These are phyloP conservation scores for Ophiostoma ulmi DNA, from an alignment of 2,329 filamentous ascomycete species.

Conservation along the genomic window DNA sequence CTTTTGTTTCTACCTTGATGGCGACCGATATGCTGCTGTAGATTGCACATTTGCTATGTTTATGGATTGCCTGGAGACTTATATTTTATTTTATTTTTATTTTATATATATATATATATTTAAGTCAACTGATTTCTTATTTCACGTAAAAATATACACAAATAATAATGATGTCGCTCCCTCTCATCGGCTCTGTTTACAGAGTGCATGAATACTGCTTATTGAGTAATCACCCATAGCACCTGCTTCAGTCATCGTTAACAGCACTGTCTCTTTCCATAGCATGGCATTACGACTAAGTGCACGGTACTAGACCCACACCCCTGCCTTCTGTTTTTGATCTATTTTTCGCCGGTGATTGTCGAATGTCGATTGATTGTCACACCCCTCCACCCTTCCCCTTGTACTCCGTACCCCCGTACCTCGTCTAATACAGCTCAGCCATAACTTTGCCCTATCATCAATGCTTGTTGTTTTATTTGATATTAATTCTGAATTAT, in stretches of 20 bases:
- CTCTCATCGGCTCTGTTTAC: no score
- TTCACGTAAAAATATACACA: no score
- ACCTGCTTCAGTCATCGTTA: not conserved
- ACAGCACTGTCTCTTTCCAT: not conserved
- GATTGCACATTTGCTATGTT: not conserved
- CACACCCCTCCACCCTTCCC: slow-evolving; percentile 6
- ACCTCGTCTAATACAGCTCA: slow-evolving; percentile 2
- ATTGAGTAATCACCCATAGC: not conserved
- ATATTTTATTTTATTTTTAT: no score
- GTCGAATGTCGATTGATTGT: slow-evolving; percentile 7
- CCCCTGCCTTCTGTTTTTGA: not conserved
- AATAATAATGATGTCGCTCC: no score
- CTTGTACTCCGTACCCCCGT: not conserved
- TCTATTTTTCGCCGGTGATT: slow-evolving; percentile 4
- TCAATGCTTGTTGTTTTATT: not conserved
- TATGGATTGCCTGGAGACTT: not conserved
- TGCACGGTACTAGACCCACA: not conserved
- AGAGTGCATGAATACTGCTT: no score
- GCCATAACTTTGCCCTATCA: slow-evolving; percentile 12
- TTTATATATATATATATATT: not conserved
- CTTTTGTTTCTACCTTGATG: not conserved
- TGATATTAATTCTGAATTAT: not conserved
- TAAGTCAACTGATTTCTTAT: no score
- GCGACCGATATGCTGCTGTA: not conserved
- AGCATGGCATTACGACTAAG: not conserved